phyloP scores from a whole-genome alignment of 345 rosid genomes.

The Aquilaria sinensis region DNA sequence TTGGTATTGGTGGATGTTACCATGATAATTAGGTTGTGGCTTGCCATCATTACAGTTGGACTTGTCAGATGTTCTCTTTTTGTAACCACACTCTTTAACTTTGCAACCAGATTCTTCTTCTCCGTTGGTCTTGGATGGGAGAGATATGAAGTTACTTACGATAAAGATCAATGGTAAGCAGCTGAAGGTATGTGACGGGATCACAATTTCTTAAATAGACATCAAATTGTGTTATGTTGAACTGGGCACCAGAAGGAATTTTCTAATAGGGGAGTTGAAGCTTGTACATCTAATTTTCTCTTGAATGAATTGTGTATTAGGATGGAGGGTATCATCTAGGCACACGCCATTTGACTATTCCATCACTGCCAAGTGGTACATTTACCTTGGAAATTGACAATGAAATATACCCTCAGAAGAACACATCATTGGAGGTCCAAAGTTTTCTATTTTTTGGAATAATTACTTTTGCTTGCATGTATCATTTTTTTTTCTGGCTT shows the following conservation, averaged over 20 bases:
- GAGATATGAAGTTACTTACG: conserved; percentile 65
- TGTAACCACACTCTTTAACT: background rate
- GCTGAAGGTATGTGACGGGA: conserved; percentile 48
- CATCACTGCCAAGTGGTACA: conserved; percentile 53
- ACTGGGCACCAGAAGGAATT: background rate
- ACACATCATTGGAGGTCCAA: conserved; percentile 84
- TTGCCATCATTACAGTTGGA: background rate
- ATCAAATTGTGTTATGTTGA: background rate
- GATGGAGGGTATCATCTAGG: conserved; percentile 59
- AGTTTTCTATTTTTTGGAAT: background rate
- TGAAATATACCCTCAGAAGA: conserved; percentile 83
- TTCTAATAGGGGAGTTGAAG: background rate
- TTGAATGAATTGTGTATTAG: conserved; percentile 22
- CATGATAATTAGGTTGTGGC: background rate
- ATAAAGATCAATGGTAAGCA: conserved; percentile 59
- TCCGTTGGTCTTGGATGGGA: conserved; percentile 83
- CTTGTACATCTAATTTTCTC: background rate
- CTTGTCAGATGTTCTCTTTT: conserved; percentile 1
- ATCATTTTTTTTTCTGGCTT: background rate
- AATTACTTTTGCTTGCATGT: background rate
- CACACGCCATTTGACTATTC: conserved; percentile 62
- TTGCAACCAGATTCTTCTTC: conserved; percentile 51
- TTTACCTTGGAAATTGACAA: conserved; percentile 74
- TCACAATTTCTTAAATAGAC: background rate
- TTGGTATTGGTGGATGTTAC: conserved; percentile 2